Conservation (phyloP, 192 early-diverging fungal species). For the Backusella macrospora region DNA sequence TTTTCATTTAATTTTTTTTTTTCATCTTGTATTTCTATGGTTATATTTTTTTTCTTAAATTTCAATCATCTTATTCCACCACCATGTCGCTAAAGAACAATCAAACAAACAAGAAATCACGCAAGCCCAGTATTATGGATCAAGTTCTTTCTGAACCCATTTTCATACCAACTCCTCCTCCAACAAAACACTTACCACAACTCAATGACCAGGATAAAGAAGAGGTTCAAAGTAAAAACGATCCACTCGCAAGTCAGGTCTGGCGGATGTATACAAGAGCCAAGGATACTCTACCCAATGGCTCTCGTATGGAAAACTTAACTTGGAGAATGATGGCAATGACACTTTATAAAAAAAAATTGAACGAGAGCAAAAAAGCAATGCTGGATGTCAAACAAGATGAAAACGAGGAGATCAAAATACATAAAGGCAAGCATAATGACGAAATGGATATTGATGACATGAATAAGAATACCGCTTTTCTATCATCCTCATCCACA, state of each 20-base stretch:
- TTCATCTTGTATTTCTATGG: constrained; percentile 9
- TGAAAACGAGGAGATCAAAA: not conserved
- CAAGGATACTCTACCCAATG: constrained; percentile 76
- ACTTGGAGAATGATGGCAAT: constrained; percentile 85
- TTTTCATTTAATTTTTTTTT: not conserved
- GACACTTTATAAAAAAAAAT: constrained; percentile 49
- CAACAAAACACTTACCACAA: too few species aligned
- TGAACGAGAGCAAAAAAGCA: not conserved
- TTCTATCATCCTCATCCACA: constrained; percentile 32
- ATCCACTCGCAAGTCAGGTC: constrained; percentile 57
- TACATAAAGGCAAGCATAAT: not conserved
- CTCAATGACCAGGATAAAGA: constrained; percentile 41
- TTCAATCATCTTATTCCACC: constrained; percentile 14
- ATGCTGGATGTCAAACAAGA: too few species aligned
- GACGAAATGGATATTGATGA: not conserved
- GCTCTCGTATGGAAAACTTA: constrained; percentile 80
- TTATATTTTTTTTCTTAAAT: constrained; percentile 17
- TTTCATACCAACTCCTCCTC: not conserved
- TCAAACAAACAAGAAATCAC: not conserved
- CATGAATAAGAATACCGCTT: not conserved
- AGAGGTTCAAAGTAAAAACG: constrained; percentile 42
- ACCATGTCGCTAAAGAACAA: constrained; percentile 22
- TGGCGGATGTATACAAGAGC: constrained; percentile 84
- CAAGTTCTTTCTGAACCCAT: constrained; percentile 20
- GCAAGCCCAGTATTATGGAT: not conserved